Conservation (phyloP, 2,329 filamentous ascomycete genomes). For the Fusarium nematophilum region DNA sequence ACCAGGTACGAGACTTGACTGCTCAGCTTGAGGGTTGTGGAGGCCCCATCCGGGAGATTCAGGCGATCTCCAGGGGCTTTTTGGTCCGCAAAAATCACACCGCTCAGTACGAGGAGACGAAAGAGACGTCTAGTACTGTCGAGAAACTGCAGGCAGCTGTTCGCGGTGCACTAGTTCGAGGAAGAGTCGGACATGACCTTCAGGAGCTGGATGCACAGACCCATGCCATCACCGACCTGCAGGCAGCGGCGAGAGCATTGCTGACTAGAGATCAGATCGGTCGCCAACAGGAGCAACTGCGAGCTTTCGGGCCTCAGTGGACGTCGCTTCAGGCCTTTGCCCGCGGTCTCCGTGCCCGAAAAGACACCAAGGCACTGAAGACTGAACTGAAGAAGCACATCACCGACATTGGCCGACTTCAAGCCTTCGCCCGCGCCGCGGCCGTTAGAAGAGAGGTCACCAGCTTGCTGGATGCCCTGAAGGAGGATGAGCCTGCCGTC, state of each 20-base stretch:
- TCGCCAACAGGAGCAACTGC: slow-evolving; percentile 62
- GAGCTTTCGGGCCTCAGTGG: slow-evolving; percentile 62
- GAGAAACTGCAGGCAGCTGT: slow-evolving; percentile 73
- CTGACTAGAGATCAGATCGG: slow-evolving; percentile 66
- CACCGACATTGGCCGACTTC: slow-evolving; percentile 59
- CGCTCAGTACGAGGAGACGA: slow-evolving; percentile 67
- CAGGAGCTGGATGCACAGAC: slow-evolving; percentile 63
- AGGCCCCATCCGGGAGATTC: slow-evolving; percentile 73
- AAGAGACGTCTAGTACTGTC: slow-evolving; percentile 62
- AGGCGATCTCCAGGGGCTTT: slow-evolving; percentile 74
- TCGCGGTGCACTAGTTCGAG: slow-evolving; percentile 74
- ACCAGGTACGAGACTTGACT: slow-evolving; percentile 66
- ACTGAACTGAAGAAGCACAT: slow-evolving; percentile 60
- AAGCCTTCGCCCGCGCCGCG: slow-evolving; percentile 64
- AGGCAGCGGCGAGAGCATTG: slow-evolving; percentile 74
- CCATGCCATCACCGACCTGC: slow-evolving; percentile 65
- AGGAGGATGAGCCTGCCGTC: slow-evolving; percentile 58
- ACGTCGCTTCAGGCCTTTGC: slow-evolving; percentile 55
- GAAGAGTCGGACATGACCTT: slow-evolving; percentile 64
- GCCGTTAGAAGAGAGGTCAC: slow-evolving; percentile 64
- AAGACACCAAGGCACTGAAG: slow-evolving; percentile 57
- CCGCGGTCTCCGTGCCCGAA: slow-evolving; percentile 62
- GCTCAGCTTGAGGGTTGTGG: slow-evolving; percentile 71
- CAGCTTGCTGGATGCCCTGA: slow-evolving; percentile 60
- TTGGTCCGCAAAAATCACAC: slow-evolving; percentile 69